Evolutionary conservation across 2,329 filamentous ascomycete genomes (phyloP).

Genomic region (Verticillium nubilum): DNA sequence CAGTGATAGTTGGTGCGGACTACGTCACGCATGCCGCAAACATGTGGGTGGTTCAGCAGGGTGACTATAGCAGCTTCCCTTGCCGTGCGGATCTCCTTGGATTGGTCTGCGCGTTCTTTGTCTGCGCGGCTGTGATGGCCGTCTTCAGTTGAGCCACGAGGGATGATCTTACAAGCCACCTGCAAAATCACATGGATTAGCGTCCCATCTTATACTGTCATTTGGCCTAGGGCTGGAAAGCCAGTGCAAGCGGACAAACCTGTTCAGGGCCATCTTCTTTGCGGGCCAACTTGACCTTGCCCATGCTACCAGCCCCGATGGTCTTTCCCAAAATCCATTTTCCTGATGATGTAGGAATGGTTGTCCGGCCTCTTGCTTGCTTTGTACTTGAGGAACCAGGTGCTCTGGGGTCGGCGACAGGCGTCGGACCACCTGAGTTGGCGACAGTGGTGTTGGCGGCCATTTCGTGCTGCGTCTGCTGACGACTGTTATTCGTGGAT

Average conservation of each 20-base stretch:
- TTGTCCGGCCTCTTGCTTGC: constrained; percentile 62
- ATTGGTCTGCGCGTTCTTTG: constrained; percentile 87
- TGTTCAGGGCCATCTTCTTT: constrained; percentile 88
- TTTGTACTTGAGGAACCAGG: constrained; percentile 34
- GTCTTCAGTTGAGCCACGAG: constrained; percentile 83
- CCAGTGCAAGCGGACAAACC: constrained; percentile 44
- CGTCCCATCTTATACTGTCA: background rate
- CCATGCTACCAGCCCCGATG: constrained; percentile 96
- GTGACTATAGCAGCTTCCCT: constrained; percentile 95
- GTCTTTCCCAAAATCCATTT: constrained; percentile 96
- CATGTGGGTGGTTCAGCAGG: constrained; percentile 88
- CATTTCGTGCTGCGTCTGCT: constrained; percentile 35
- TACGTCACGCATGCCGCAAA: constrained; percentile 92
- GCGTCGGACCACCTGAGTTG: constrained; percentile 47
- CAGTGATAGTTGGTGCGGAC: constrained; percentile 96
- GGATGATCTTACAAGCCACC: constrained; percentile 97
- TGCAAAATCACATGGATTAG: constrained; percentile 25
- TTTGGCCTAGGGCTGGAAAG: background rate
- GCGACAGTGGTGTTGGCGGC: constrained; percentile 42
- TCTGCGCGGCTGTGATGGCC: constrained; percentile 60
- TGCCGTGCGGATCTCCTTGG: constrained; percentile 91
- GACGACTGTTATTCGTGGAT: constrained; percentile 28
- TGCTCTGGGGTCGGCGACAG: constrained; percentile 45
- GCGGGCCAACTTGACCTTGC: constrained; percentile 93
- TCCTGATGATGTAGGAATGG: constrained; percentile 83